Base-by-base conservation (phyloP, 169 alveolate species). In the Plasmodium knowlesi region DNA sequence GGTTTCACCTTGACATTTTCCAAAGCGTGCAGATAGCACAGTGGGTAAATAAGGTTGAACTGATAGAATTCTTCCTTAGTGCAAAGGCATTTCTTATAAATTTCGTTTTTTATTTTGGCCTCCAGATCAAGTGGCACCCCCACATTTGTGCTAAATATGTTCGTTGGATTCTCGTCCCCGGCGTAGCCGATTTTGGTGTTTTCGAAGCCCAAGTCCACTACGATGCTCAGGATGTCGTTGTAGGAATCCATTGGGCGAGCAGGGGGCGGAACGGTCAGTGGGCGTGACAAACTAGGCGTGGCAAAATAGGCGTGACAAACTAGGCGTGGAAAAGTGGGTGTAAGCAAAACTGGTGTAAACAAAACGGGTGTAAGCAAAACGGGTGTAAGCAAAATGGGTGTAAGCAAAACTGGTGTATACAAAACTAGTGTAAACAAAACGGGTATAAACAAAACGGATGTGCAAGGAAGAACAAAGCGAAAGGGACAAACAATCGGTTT, bases 151-250 rank as follows among this genome's bases (percentile, higher is more conserved):
- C 76, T 86, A 30, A 86, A 86, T 32, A 86, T 37, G 43, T 25
- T 74, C 22, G 25, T 50, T 32, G 93, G 93, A 30, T 73, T 86
- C 22, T 86, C 93, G 43, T 86, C 93, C 72, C 93, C 93, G 5
- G 93, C 34, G 67, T 86, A 86, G 6, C 93, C 93, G 19, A 86
- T 34, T 86, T 86, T 86, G 10, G 80, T 86, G 30, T 86, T 86
- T 76, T 86, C 93, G 67, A 86, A 86, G 16, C 93, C 93, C 71
- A 86, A 53, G 57, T 86, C 93, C 25, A 86, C 79, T 22, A 86
- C 93, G 54, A 86, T 86, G 46, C 93, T 86, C 43, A 78, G 80
- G 67, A 86, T 34, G 34, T 86, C 93, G 86, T 54, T 86, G 72
- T 86, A 86, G 19, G 79, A 19, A 86, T 74, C 93, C 93, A 86